Evolutionary conservation across 345 rosid species (phyloP).

Genomic region (Lepidium africanum): DNA sequence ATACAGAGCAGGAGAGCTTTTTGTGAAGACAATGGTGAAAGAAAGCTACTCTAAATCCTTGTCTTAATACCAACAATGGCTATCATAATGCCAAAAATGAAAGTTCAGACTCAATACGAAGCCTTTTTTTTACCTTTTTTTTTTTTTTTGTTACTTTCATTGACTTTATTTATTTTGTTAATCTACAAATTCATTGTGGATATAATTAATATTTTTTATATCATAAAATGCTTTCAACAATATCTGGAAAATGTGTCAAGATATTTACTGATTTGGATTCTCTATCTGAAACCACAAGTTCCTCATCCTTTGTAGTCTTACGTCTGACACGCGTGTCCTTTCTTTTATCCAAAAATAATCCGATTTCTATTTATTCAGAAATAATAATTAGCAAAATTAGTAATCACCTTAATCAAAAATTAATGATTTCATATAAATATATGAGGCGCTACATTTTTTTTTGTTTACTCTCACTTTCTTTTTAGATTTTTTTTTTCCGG

Average conservation of each 20-base stretch:
- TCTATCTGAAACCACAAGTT: slow-evolving; percentile 9
- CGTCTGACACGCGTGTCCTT: slow-evolving; percentile 18
- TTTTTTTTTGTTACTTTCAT: not conserved
- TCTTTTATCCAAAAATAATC: slow-evolving; percentile 4
- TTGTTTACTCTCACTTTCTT: not conserved
- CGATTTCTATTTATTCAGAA: not conserved
- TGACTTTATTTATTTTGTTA: not conserved
- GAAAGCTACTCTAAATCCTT: slow-evolving; percentile 35
- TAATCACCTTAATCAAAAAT: not conserved
- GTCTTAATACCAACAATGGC: not conserved
- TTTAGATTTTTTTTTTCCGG: not conserved
- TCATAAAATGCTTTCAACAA: not conserved
- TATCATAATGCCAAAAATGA: not conserved
- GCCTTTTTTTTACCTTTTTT: not conserved
- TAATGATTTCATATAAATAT: not conserved
- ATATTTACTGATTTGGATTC: not conserved
- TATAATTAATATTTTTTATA: no score
- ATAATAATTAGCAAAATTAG: not conserved
- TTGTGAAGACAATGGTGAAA: slow-evolving; percentile 85
- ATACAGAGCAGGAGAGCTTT: slow-evolving; percentile 94
- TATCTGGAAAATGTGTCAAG: not conserved
- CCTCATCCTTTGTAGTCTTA: not conserved
- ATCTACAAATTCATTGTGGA: slow-evolving; percentile 3
- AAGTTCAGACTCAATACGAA: slow-evolving; percentile 1
- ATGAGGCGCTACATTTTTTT: not conserved